A percentile compares a stretch with the other conserved stretches of the same genome.
Evolutionary conservation across 169 alveolate species (phyloP).

Genomic region (Plasmodium coatneyi): DNA sequence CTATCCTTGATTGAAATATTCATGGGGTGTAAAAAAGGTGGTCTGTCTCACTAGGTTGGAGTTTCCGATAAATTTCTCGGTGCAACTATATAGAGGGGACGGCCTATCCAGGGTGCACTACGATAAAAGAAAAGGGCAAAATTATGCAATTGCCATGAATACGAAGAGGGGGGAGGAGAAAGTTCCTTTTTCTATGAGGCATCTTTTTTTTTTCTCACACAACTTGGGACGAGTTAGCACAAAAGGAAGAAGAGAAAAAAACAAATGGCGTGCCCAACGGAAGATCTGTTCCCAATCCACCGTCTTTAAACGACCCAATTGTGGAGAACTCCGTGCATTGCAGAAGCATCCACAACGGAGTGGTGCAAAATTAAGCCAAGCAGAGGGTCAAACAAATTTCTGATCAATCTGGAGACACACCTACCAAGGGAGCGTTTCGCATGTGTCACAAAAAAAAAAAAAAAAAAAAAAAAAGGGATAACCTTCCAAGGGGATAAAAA

Average conservation of each 20-base stretch:
- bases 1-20: slow-evolving; percentile 61
- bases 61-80: background rate
- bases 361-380: background rate
- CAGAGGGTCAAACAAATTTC: background rate
- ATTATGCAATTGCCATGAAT: background rate
- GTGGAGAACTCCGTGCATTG: background rate
- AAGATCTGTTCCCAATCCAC: background rate
- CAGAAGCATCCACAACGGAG: background rate
- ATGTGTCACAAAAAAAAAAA: background rate
- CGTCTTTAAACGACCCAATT: background rate
- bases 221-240: background rate
- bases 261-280: background rate
- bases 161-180: background rate
- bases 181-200: background rate
- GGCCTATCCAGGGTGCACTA: background rate
- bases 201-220: background rate
- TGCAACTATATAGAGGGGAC: background rate
- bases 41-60: background rate
- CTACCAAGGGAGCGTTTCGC: background rate
- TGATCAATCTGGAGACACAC: background rate
- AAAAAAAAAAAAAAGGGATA: background rate
- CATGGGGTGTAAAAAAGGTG: background rate
- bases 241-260: background rate
- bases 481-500: background rate
- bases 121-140: background rate